Evolutionary conservation across 257 asterid genomes (phyloP).

Genomic region (Eucommia ulmoides): DNA sequence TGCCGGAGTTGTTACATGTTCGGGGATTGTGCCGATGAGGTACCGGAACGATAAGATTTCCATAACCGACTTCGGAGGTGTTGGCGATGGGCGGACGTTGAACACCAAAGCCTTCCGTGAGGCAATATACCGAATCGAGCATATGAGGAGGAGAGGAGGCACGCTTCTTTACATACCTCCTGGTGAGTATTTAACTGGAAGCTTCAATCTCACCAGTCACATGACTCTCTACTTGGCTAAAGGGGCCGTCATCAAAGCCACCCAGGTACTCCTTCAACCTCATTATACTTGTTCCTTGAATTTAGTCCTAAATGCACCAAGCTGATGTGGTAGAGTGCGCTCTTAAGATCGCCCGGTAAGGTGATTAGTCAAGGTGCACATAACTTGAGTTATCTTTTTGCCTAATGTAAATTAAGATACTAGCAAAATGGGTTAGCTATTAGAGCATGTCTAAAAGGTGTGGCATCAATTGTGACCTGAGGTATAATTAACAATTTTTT

Average conservation of each 20-base stretch:
- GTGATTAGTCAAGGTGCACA: no score
- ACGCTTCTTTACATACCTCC: slow-evolving; percentile 19
- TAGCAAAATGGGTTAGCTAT: no score
- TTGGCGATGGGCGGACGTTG: slow-evolving; percentile 22
- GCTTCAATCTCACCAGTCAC: slow-evolving; percentile 23
- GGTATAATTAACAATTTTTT: no score
- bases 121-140: slow-evolving; percentile 14
- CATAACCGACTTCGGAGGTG: slow-evolving; percentile 21
- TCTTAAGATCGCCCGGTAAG: no score
- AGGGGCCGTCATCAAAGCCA: slow-evolving; percentile 17
- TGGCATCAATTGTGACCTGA: no score
- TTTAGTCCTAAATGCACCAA: no score
- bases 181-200: slow-evolving; percentile 21
- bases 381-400: no score
- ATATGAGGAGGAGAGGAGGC: slow-evolving; percentile 18
- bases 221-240: slow-evolving; percentile 20
- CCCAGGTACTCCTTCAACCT: slow-evolving; percentile 5
- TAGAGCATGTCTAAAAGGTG: no score
- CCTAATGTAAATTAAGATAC: no score
- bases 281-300: no score
- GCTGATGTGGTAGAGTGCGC: no score
- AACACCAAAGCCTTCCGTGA: slow-evolving; percentile 23
- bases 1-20: slow-evolving; percentile 12
- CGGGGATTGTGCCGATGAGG: slow-evolving; percentile 16
- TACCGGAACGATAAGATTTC: slow-evolving; percentile 17